Evolutionary conservation across 768 basidiomycete genomes (phyloP).

Genomic region (Coprinopsis strossmayeri): DNA sequence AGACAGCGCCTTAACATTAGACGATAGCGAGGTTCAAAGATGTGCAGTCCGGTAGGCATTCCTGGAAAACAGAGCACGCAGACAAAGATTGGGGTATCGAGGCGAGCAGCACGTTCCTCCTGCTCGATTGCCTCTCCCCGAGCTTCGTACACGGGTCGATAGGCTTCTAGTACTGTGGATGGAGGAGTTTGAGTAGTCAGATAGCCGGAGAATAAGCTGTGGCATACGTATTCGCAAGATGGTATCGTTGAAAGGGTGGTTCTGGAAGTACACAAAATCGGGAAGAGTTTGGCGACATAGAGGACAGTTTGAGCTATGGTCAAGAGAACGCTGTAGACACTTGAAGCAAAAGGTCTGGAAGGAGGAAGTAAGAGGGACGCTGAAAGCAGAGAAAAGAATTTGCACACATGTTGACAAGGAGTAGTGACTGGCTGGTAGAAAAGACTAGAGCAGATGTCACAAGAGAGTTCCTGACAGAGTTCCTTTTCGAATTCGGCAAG

Average conservation of each 20-base stretch:
- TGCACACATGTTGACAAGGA: conserved; percentile 84
- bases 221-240: conserved; percentile 21
- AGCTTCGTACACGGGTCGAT: conserved; percentile 57
- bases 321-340: conserved; percentile 86
- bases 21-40: conserved; percentile 94
- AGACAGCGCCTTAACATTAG: conserved; percentile 97
- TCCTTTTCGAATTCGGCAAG: conserved; percentile 50
- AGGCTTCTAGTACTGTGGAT: conserved; percentile 60
- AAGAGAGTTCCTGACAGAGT: conserved; percentile 65
- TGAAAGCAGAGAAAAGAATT: conserved; percentile 8
- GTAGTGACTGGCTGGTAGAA: conserved; percentile 86
- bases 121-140: conserved; percentile 57
- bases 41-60: conserved; percentile 83
- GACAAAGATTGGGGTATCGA: conserved; percentile 89
- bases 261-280: conserved; percentile 69
- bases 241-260: conserved; percentile 69
- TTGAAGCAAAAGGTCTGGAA: conserved; percentile 81
- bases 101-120: conserved; percentile 71
- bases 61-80: conserved; percentile 88
- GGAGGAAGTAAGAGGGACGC: conserved; percentile 13
- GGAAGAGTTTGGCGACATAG: conserved; percentile 80
- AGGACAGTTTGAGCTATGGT: conserved; percentile 79
- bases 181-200: conserved; percentile 3
- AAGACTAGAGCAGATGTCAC: conserved; percentile 86
- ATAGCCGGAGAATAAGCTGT: conserved; percentile 34